Evolutionary conservation across 2,329 filamentous ascomycete genomes (phyloP), one percentile per base, ranked within the genome.

Genomic region (Exserohilum turcica): DNA sequence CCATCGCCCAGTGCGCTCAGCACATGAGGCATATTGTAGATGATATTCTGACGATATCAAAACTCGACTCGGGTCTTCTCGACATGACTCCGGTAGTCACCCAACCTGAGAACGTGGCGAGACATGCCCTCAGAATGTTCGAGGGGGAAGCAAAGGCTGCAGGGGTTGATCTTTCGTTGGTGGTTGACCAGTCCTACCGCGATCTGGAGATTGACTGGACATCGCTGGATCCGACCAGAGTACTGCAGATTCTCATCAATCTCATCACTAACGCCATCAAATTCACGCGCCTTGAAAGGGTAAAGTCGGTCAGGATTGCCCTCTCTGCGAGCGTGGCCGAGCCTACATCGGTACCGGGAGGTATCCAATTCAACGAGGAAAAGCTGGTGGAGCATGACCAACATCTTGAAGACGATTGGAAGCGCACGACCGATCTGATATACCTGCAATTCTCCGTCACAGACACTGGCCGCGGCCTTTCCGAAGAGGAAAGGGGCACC

Each of bases 11-110:
- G 15, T 79, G 77, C 53, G 72, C 74, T 2, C 72, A 75, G 33
- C 78, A 80, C 52, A 77, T 78, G 64, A 78, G 78, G 43, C 64
- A 75, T 16, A 79, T 80, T n/a, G 76, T 79, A 2, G 77, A 79
- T 47, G 78, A 79, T 48, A 72, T 79, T 5, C 61, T 79, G 3
- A 78, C 77, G 1, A 68, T 78, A 19, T 78, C 75, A 1, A 79
- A 79, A 44, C 67, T 79, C 5, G 77, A 78, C 52, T 77, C 76
- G 0, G 72, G 69, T 5, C 65, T 79, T 15, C 62, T 79, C 1
- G 63, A 72, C 6, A 75, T 79, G 31, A 74, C 73, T 2, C 76
- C 77, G 1, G 67, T 77, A 31, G 70, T 70, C 39, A 65, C 74
- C 4, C 73, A 75, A 48, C 61, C 68, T 0, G 71, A 73, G 9